Evolutionary conservation across 768 basidiomycete genomes (phyloP).

Genomic region (Nidula microcarpa): DNA sequence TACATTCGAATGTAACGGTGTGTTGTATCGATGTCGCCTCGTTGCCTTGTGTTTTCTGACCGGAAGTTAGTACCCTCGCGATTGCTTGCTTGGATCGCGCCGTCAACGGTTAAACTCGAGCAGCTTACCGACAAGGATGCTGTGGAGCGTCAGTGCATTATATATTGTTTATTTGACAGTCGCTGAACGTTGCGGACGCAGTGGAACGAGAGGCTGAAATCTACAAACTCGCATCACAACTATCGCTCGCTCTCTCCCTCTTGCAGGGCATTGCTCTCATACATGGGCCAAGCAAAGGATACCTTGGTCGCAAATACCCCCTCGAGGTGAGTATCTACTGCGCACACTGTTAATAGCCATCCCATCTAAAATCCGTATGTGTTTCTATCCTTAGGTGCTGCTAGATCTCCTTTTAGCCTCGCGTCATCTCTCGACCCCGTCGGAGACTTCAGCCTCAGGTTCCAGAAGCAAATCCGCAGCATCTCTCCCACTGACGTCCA

Average conservation of each 20-base stretch:
- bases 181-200: conserved; percentile 4
- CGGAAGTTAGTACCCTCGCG: conserved; percentile 57
- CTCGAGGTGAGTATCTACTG: conserved; percentile 53
- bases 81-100: conserved; percentile 59
- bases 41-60: conserved; percentile 1
- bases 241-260: conserved; percentile 60
- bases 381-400: conserved; percentile 49
- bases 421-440: conserved; percentile 48
- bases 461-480: conserved; percentile 11
- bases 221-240: conserved; percentile 42
- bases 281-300: conserved; percentile 65
- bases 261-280: conserved; percentile 75
- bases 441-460: conserved; percentile 19
- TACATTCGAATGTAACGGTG: conserved; percentile 82
- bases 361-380: neutral
- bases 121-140: conserved; percentile 38
- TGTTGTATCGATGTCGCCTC: conserved; percentile 16
- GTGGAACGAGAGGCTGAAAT: conserved; percentile 45
- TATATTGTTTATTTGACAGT: neutral
- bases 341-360: neutral
- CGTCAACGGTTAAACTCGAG: conserved; percentile 49
- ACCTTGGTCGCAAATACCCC: conserved; percentile 62
- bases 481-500: conserved; percentile 57
- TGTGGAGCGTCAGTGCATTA: conserved; percentile 36
- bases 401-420: conserved; percentile 69